Conservation (phyloP, 2,329 filamentous ascomycete genomes). For the Capronia epimyces region DNA sequence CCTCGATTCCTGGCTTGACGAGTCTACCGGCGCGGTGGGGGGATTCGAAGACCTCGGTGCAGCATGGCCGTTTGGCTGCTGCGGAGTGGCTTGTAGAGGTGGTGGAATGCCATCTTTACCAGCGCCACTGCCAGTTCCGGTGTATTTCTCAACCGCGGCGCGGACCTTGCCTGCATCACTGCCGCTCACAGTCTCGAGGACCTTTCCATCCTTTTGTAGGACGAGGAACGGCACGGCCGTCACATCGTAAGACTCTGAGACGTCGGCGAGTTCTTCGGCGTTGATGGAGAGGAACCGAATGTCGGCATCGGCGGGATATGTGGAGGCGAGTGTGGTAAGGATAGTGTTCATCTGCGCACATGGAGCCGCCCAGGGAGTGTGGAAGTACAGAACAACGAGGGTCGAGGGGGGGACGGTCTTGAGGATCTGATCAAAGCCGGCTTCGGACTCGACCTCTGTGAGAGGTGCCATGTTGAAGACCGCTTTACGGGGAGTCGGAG, state of each 20-base stretch:
- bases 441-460: constrained; percentile 67
- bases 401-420: constrained; percentile 61
- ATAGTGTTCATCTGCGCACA: constrained; percentile 91
- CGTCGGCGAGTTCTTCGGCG: constrained; percentile 86
- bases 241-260: constrained; percentile 89
- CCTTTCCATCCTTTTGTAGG: constrained; percentile 66
- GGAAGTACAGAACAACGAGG: constrained; percentile 84
- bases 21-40: constrained; percentile 45
- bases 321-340: constrained; percentile 75
- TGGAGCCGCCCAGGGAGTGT: constrained; percentile 93
- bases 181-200: constrained; percentile 80
- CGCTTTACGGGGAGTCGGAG: too few relatives aligned
- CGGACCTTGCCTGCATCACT: constrained; percentile 83
- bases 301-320: constrained; percentile 65
- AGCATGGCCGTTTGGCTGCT: constrained; percentile 28
- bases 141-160: constrained; percentile 76
- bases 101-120: constrained; percentile 37
- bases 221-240: constrained; percentile 91
- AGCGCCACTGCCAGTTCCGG: constrained; percentile 44
- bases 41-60: constrained; percentile 39
- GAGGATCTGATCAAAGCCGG: constrained; percentile 66
- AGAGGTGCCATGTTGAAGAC: constrained; percentile 62
- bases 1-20: constrained; percentile 56
- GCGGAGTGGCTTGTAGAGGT: constrained; percentile 38
- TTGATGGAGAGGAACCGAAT: constrained; percentile 87